Evolutionary conservation across 169 alveolate genomes (phyloP), one percentile per base, ranked within the genome.

Genomic region (Cryptosporidium sp.): DNA sequence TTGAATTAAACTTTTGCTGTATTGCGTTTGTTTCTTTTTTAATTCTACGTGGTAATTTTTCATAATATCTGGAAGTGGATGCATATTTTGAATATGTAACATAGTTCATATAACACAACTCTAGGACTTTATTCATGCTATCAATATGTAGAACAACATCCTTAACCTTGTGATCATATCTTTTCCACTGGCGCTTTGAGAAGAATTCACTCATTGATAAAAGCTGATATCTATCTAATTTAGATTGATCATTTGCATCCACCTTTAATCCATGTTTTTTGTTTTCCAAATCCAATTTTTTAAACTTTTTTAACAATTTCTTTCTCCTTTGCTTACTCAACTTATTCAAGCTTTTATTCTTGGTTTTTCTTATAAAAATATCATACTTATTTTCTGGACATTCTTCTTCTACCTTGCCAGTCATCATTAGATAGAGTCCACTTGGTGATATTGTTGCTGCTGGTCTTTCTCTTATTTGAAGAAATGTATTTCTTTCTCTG

Each of bases 361-460:
- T 80, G 37, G 18, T 26, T 29, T 48, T 80, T n/a, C 74, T 59
- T 0, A 80, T 80, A 48, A 80, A 80, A 61, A 80, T 65, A 48
- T 80, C 89, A 45, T 80, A 80, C 37, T 80, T 80, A 41, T 43
- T 80, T 21, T 80, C 89, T 39, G 75, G 69, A 37, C 89, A 80
- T 16, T 59, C 75, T 29, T 59, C 65, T 26, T 59, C 80, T 29
- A 80, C 23, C 18, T 62, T 80, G 7, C 69, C 73, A 9, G 89
- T 80, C 18, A 62, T 29, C 68, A 80, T 61, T 26, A 80, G 8
- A 80, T 80, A 80, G 2, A 58, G 61, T 10, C 89, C 89, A 80
- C 26, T 80, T 41, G 89, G 89, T n/a, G 89, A 80, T 37, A 80
- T 61, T 0, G 89, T 80, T 23, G 89, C 89, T 29, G 89, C 73